Conservation (phyloP, 805 yeast genomes). For the Lipomyces chichibuensis region DNA sequence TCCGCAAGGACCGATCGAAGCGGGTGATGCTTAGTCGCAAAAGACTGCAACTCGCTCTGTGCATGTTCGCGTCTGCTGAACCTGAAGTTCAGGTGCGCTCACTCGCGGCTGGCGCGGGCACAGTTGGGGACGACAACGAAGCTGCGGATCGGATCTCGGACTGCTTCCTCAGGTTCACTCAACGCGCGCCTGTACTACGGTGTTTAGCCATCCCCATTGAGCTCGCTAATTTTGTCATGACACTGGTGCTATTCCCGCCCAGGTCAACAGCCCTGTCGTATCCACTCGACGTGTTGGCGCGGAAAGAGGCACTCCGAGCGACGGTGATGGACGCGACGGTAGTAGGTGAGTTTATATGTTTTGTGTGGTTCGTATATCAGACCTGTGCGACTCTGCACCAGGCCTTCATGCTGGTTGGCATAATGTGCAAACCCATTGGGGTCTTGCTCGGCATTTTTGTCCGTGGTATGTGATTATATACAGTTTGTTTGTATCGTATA, state of each 20-base stretch:
- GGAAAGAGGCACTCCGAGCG: conserved; percentile 10
- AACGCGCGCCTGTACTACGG: neutral
- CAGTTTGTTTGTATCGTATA: neutral
- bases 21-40: neutral
- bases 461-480: neutral
- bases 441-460: conserved; percentile 7
- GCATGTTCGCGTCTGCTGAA: neutral
- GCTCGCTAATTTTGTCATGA: neutral
- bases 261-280: neutral
- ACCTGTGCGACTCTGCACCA: conserved; percentile 4
- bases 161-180: neutral
- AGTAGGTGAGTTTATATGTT: conserved; percentile 11
- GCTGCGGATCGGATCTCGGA: neutral
- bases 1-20: neutral
- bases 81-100: neutral
- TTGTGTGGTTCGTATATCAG: conserved; percentile 10
- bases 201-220: conserved; percentile 3
- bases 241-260: conserved; percentile 10
- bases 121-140: neutral
- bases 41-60: neutral
- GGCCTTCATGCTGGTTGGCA: conserved; percentile 5
- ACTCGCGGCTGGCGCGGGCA: neutral
- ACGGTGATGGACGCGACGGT: conserved; percentile 18
- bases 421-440: conserved; percentile 22
- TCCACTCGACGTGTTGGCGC: neutral